A percentile compares a stretch with the other conserved stretches of the same genome.
These are phyloP conservation scores for Podochytrium sp. DNA, from an alignment of 192 early-diverging fungal genomes.

Conservation along the genomic window DNA sequence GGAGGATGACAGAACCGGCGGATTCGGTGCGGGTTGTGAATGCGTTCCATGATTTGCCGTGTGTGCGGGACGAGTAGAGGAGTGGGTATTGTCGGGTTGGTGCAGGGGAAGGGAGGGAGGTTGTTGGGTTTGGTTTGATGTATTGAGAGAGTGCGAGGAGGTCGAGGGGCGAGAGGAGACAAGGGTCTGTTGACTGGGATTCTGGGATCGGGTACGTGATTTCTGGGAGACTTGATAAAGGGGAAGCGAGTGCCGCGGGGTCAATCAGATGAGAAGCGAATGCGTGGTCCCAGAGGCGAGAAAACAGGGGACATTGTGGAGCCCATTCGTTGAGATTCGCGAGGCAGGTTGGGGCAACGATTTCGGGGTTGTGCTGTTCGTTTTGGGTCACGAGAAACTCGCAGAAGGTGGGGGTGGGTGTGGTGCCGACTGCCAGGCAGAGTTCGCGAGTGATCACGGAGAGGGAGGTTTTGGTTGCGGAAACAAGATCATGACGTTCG, in stretches of 20 bases:
- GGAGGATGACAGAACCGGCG: background rate
- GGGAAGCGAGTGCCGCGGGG: background rate
- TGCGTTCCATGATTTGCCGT: slow-evolving; percentile 22
- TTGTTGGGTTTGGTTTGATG: background rate
- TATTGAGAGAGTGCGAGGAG: slow-evolving; percentile 2
- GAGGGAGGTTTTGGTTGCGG: no score
- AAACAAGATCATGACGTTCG: no score
- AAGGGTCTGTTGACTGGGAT: background rate
- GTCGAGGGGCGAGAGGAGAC: background rate
- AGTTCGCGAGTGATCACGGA: no score
- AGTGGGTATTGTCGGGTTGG: background rate
- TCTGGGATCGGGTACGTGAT: background rate
- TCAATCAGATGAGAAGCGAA: no score
- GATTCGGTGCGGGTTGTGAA: slow-evolving; percentile 1
- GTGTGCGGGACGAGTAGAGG: background rate
- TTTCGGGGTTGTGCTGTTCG: background rate
- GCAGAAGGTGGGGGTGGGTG: no score
- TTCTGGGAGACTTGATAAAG: background rate
- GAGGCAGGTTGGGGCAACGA: background rate
- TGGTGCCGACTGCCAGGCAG: no score
- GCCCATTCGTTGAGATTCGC: background rate
- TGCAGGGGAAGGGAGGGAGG: background rate
- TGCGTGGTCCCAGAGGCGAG: background rate
- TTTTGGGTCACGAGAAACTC: slow-evolving; percentile 1
- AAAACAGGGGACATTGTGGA: background rate